Evolutionary conservation across 768 basidiomycete species (phyloP), one percentile per base, ranked within the genome.

Genomic region (Kwoniella pini): DNA sequence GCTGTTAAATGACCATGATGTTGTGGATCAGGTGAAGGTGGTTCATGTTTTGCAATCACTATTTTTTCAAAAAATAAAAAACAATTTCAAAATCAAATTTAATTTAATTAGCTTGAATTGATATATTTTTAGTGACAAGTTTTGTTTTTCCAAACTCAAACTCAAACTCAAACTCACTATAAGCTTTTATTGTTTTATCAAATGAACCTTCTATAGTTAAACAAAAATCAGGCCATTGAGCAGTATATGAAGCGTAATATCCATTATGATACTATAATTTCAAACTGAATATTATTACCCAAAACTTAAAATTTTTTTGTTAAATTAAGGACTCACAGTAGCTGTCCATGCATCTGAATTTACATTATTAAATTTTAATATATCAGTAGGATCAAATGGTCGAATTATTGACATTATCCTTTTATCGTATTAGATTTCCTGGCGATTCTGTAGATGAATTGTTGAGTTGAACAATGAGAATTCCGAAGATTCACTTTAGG

Each of bases 311-410:
- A 13, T 26, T 19, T 42, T 24, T 3, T 17, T n/a, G 21, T 26
- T 36, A 7, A 36, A 21, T 26, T n/a, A n/a, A n/a, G n/a, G 21
- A 80, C 87, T 72, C 69, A 92, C 94, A 21, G 96, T 98, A 80
- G 98, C 95, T 44, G 96, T 97, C 91, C 91, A 97, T 44, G 93
- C 82, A 78, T 98, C 95, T 72, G 95, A 80, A 79, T 99, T 98
- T 62, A 95, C 84, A 74, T 90, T 90, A 74, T 96, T 96, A 81
- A 94, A 95, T 69, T 85, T 88, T 82, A 95, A 90, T 80, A 95
- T 84, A 79, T 97, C 93, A 0, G 86, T 85, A 11, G 91, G 90
- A 76, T 85, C 84, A 82, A 96, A 94, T 15, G 92, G 87, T 48
- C 93, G 84, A 0, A 89, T 81, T 57, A 93, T 79, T 76, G 90